phyloP scores from a whole-genome alignment of 495 filamentous ascomycete species.

The Penicillium chermesinum region DNA sequence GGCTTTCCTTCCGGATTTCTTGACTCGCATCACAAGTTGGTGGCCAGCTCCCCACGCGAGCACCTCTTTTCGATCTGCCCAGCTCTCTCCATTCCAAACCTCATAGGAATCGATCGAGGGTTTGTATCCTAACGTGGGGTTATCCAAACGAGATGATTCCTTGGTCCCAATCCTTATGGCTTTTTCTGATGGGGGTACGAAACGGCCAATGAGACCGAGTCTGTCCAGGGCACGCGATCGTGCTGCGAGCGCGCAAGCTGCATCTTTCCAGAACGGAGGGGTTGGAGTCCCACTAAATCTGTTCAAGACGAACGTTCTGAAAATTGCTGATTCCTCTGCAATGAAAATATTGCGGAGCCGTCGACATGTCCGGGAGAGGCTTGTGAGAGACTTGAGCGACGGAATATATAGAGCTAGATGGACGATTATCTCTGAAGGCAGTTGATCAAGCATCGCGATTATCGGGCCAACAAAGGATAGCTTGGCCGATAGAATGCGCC shows the following conservation, averaged over 20 bases:
- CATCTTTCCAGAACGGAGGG: conserved; percentile 46
- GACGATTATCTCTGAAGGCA: conserved; percentile 59
- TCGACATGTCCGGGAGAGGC: conserved; percentile 47
- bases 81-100: conserved; percentile 43
- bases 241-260: conserved; percentile 51
- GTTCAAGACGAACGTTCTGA: conserved; percentile 46
- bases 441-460: conserved; percentile 38
- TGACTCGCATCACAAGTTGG: conserved; percentile 47
- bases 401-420: conserved; percentile 51
- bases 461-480: neutral
- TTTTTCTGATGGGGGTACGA: conserved; percentile 39
- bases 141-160: conserved; percentile 29
- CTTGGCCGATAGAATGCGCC: neutral
- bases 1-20: conserved; percentile 18
- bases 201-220: conserved; percentile 52
- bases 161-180: conserved; percentile 27
- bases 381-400: conserved; percentile 42
- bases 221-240: conserved; percentile 56
- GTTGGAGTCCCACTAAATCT: conserved; percentile 45
- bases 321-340: conserved; percentile 53
- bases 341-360: conserved; percentile 45
- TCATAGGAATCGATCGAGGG: conserved; percentile 61
- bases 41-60: conserved; percentile 60
- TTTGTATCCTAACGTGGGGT: conserved; percentile 60
- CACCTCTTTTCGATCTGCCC: conserved; percentile 52